These are phyloP conservation scores for Lachnellula cervina DNA, from an alignment of 2,329 filamentous ascomycete genomes.

Conservation along the genomic window DNA sequence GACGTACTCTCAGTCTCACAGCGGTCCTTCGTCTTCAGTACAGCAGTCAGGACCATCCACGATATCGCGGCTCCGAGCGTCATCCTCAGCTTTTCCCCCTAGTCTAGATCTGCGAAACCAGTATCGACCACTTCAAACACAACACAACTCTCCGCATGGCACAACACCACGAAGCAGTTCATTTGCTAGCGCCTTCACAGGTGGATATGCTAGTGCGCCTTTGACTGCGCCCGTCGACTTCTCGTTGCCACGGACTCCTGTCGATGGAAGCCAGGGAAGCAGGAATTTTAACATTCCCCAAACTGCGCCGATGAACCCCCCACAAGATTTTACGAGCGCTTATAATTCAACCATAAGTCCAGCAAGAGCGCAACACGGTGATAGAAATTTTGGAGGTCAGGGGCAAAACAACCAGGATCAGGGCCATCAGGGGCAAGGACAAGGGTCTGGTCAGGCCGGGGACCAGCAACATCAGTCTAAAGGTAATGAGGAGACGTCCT, in stretches of 20 bases:
- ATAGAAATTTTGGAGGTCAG: constrained; percentile 19
- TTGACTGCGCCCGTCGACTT: constrained; percentile 51
- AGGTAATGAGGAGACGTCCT: constrained; percentile 22
- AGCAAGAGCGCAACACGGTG: constrained; percentile 13
- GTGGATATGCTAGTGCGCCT: constrained; percentile 50
- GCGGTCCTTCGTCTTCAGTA: constrained; percentile 31
- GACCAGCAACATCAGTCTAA: constrained; percentile 19
- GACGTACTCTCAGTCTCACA: constrained; percentile 43
- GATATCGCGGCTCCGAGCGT: constrained; percentile 44
- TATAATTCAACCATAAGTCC: constrained; percentile 24
- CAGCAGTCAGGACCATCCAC: constrained; percentile 41
- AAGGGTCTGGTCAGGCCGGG: constrained; percentile 6
- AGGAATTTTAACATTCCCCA: constrained; percentile 49
- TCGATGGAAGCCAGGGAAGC: constrained; percentile 34
- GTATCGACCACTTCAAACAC: constrained; percentile 37
- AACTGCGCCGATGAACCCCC: constrained; percentile 49
- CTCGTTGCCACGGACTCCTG: constrained; percentile 41
- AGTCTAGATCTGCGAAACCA: constrained; percentile 43
- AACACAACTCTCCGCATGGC: constrained; percentile 20
- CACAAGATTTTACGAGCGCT: constrained; percentile 43
- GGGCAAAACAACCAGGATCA: constrained; percentile 22
- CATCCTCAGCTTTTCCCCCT: constrained; percentile 43
- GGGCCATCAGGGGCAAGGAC: constrained; percentile 14
- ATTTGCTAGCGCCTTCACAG: constrained; percentile 40
- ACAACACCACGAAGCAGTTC: constrained; percentile 31